These are phyloP conservation scores for Boletus reticulatus DNA, from an alignment of 768 basidiomycete genomes.

Conservation along the genomic window DNA sequence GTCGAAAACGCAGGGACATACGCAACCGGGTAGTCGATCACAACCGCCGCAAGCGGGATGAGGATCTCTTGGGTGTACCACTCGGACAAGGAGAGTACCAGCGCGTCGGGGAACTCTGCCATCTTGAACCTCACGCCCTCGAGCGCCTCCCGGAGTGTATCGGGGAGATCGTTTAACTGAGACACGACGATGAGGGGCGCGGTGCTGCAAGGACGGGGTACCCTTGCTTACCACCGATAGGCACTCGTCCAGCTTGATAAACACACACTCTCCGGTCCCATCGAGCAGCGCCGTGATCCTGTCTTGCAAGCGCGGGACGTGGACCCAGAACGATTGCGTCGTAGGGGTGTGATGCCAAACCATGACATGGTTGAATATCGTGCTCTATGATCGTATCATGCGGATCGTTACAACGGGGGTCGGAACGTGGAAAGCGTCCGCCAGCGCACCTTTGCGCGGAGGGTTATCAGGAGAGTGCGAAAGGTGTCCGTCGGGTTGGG, in stretches of 20 bases:
- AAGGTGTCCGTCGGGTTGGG: conserved; percentile 34
- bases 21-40: conserved; percentile 64
- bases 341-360: conserved; percentile 46
- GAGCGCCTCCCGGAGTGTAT: conserved; percentile 15
- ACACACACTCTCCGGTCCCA: conserved; percentile 7
- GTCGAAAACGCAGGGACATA: conserved; percentile 44
- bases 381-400: not conserved
- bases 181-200: conserved; percentile 1
- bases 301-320: conserved; percentile 25
- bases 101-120: conserved; percentile 3
- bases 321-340: conserved; percentile 57
- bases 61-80: conserved; percentile 25
- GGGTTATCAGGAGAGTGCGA: conserved; percentile 33
- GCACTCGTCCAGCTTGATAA: conserved; percentile 14
- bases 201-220: not conserved
- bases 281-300: conserved; percentile 6
- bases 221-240: conserved; percentile 22
- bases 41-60: conserved; percentile 55
- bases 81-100: conserved; percentile 30
- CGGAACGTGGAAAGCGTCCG: conserved; percentile 5
- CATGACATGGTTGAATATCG: conserved; percentile 40
- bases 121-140: conserved; percentile 2
- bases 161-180: conserved; percentile 14
- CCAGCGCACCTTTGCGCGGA: conserved; percentile 38
- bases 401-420: not conserved